Evolutionary conservation across 176 grass and related monocot species (phyloP).

Genomic region (Phoenix dactylifera): DNA sequence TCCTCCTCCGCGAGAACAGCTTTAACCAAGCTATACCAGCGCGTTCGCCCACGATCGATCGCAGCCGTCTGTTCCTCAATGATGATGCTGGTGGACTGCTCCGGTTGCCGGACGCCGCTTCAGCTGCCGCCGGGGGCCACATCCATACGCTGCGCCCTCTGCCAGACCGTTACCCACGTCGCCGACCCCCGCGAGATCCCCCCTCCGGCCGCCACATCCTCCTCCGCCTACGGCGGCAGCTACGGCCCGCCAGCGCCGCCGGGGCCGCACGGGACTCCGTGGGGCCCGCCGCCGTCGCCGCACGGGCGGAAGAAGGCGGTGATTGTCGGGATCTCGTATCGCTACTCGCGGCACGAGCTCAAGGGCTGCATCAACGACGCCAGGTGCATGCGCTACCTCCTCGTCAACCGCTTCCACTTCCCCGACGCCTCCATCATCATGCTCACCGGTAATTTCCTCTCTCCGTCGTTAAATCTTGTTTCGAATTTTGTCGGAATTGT

Average conservation of each 20-base stretch:
- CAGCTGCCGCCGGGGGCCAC: conserved; percentile 70
- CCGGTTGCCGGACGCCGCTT: conserved; percentile 68
- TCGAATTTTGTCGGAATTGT: no score
- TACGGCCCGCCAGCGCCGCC: neutral
- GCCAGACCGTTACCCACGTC: conserved; percentile 66
- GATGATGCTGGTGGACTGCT: conserved; percentile 87
- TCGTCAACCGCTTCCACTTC: conserved; percentile 79
- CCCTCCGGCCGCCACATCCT: neutral
- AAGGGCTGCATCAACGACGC: conserved; percentile 98
- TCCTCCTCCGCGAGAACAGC: no score
- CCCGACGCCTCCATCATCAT: conserved; percentile 91
- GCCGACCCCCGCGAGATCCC: conserved; percentile 18
- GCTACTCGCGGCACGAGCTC: conserved; percentile 78
- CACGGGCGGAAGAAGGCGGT: conserved; percentile 91
- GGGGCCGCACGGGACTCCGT: conserved; percentile 23
- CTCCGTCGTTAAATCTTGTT: no score
- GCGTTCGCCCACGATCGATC: no score
- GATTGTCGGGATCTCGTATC: conserved; percentile 91
- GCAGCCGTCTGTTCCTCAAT: neutral
- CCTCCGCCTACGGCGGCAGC: neutral
- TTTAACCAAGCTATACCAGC: no score
- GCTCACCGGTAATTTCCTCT: conserved; percentile 48
- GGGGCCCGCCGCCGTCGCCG: conserved; percentile 42
- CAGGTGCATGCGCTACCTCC: conserved; percentile 93
- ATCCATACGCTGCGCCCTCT: conserved; percentile 80